Conservation (phyloP, 2,329 filamentous ascomycete species). For the Ascochyta pisi region DNA sequence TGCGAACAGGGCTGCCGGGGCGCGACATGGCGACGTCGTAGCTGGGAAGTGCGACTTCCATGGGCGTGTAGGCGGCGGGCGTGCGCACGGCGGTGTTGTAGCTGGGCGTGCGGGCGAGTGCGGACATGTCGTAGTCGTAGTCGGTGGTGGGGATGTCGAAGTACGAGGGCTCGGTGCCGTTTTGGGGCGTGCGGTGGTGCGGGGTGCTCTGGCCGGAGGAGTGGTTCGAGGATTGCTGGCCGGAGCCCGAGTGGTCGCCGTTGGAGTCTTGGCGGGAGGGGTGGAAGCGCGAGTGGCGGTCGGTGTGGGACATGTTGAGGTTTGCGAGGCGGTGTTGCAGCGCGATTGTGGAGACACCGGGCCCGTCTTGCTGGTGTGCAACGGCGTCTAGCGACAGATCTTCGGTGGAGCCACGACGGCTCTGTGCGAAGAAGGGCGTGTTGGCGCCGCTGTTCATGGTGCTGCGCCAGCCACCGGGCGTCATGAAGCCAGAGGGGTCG, state of each 20-base stretch:
- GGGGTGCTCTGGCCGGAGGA: constrained; percentile 48
- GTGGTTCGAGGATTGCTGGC: constrained; percentile 35
- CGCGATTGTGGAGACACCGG: constrained; percentile 62
- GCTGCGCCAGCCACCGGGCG: constrained; percentile 67
- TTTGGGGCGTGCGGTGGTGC: constrained; percentile 36
- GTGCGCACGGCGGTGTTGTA: constrained; percentile 59
- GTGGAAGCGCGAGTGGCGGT: constrained; percentile 36
- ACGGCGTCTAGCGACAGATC: constrained; percentile 69
- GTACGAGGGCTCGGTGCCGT: constrained; percentile 28
- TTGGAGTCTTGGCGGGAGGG: constrained; percentile 20
- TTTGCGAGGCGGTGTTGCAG: constrained; percentile 73
- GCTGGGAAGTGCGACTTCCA: constrained; percentile 50
- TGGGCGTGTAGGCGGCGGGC: constrained; percentile 49
- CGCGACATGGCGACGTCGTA: constrained; percentile 56
- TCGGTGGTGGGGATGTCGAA: constrained; percentile 30
- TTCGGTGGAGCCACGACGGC: constrained; percentile 78
- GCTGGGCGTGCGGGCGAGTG: constrained; percentile 57
- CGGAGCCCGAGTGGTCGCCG: constrained; percentile 17
- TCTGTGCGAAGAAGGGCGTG: constrained; percentile 77
- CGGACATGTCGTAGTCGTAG: constrained; percentile 56
- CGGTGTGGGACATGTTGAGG: constrained; percentile 52
- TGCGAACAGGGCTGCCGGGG: constrained; percentile 49
- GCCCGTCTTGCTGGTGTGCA: constrained; percentile 40
- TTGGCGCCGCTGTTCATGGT: constrained; percentile 64
- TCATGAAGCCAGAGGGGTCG: constrained; percentile 81